Base-by-base conservation (phyloP, 495 filamentous ascomycete species). In the Daldinia concentrica region DNA sequence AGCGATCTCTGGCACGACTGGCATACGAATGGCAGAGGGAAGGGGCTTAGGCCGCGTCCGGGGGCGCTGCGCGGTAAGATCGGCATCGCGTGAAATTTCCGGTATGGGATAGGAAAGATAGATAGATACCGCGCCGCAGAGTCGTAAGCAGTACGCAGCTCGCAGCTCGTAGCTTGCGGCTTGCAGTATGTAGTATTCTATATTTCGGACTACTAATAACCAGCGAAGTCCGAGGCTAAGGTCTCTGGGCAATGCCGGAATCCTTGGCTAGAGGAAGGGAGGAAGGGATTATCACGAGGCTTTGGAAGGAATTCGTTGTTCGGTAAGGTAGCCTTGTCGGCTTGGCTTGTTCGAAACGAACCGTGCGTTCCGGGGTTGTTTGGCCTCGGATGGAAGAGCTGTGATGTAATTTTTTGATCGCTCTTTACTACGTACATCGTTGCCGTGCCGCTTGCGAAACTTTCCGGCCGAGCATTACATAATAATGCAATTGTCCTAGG, bases 21-120 rank as follows among this genome's bases (percentile, higher is more conserved):
- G 73, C 78, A 78, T 41, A 77, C 51, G 43, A 76, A 75, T 17
- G 65, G 11, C 45, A n/a, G 9, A 39, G 45, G 17, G 52, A 43
- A 11, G 54, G 30, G 54, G 54, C 30, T 36, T 29, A 57, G 54
- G 14, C 17, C 54, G 27, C n/a, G 54, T 7, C 54, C 14, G 27
- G 50, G 50, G 50, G 50, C 5, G 24, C 50, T 54, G 50, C 55
- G 55, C 30, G 55, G 55, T 12, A 58, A 32, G 55, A 58, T 58
- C 55, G 17, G 55, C 55, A 58, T 58, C 34, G 55, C 55, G 30
- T 39, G 5, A n/a, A 29, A 6, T 17, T 11, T 30, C 50, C 19
- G 2, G 43, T 24, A 24, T 48, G 17, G 43, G 43, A 14, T 34
- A 12, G 43, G 43, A 22, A 24, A 19, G 41, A 11, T 9, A 22